phyloP scores from a whole-genome alignment of 306 rosid species.

The Lathyrus oleraceus region DNA sequence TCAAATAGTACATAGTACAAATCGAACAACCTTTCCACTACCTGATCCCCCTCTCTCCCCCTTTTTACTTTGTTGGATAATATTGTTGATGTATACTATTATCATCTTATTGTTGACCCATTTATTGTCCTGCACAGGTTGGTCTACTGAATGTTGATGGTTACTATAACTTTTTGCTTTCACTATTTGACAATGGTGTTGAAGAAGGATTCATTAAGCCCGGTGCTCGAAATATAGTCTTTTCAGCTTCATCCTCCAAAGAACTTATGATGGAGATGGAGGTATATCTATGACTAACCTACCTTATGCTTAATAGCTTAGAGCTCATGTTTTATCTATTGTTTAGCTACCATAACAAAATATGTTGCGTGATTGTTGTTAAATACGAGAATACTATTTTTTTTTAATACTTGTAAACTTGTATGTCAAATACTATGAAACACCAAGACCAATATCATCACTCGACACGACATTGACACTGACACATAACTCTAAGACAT shows the following conservation, averaged over 20 bases:
- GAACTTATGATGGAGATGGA: constrained; percentile 76
- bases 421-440: background rate
- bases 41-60: no score
- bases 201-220: constrained; percentile 83
- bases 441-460: no score
- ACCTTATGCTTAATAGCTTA: constrained; percentile 5
- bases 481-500: no score
- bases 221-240: constrained; percentile 66
- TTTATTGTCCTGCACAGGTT: constrained; percentile 50
- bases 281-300: constrained; percentile 45
- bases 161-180: no score
- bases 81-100: background rate
- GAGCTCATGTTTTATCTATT: background rate
- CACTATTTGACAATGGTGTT: constrained; percentile 84
- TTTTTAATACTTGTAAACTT: background rate
- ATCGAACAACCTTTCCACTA: no score
- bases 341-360: background rate
- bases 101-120: constrained; percentile 25
- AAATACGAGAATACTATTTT: constrained; percentile 3
- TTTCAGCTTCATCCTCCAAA: constrained; percentile 75
- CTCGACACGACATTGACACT: no score
- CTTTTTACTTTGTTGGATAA: constrained; percentile 11
- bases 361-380: background rate
- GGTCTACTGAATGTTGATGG: constrained; percentile 88
- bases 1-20: no score